These are phyloP conservation scores for Volutella citrinella DNA, from an alignment of 2,329 filamentous ascomycete species.

Conservation along the genomic window DNA sequence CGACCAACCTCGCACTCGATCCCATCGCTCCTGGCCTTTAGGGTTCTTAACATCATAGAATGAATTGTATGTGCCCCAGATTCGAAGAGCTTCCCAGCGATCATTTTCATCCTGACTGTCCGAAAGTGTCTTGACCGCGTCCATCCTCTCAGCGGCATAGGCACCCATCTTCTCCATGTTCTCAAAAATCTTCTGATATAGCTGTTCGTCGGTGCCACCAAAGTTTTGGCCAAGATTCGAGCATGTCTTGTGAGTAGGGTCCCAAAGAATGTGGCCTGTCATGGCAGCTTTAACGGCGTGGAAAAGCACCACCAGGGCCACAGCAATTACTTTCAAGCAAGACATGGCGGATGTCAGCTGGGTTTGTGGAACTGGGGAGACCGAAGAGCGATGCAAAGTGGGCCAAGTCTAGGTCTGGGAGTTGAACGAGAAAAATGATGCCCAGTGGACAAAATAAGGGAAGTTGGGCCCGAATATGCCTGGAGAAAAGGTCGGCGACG, in stretches of 20 bases:
- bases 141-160: background rate
- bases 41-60: conserved; percentile 1
- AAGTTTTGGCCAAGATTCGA: background rate
- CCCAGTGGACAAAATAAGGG: too few relatives aligned
- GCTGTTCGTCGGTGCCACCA: background rate
- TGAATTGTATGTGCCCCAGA: conserved; percentile 1
- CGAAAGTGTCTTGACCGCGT: background rate
- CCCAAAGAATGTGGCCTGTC: conserved; percentile 2
- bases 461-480: too few relatives aligned
- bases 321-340: background rate
- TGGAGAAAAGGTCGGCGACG: too few relatives aligned
- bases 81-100: background rate
- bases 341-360: too few relatives aligned
- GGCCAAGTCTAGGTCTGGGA: too few relatives aligned
- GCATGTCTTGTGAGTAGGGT: conserved; percentile 1
- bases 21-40: background rate
- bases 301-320: background rate
- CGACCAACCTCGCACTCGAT: background rate
- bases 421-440: too few relatives aligned
- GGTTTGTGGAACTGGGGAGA: too few relatives aligned
- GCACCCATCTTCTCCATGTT: conserved; percentile 1
- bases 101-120: background rate
- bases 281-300: background rate
- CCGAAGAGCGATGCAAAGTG: too few relatives aligned
- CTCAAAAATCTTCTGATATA: background rate